Percentiles rank a stretch among this genome's conserved stretches.
phyloP scores from a whole-genome alignment of 2,329 filamentous ascomycete genomes.

The Cercospora beticola region DNA sequence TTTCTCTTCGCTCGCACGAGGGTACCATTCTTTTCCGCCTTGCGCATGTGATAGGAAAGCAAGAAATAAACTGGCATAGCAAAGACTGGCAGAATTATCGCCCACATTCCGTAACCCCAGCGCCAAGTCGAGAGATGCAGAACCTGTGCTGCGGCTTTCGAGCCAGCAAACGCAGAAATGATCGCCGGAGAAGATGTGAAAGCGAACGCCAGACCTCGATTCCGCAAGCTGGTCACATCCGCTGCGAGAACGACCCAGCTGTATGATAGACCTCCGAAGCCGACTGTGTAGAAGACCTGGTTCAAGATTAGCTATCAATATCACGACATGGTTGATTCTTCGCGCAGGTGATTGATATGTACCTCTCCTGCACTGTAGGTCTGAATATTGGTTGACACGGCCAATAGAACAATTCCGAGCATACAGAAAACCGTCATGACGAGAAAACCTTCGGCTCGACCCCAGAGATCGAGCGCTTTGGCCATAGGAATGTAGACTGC shows the following conservation, averaged over 20 bases:
- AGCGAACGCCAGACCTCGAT: not conserved
- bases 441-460: not conserved
- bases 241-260: not conserved
- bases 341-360: rapidly evolving
- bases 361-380: not conserved
- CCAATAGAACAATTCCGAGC: not conserved
- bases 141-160: not conserved
- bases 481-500: not conserved
- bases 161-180: not conserved
- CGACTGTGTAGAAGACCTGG: not conserved
- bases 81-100: not conserved
- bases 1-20: not conserved
- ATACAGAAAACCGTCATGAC: not conserved
- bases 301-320: not conserved
- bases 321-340: not conserved
- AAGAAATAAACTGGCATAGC: not conserved
- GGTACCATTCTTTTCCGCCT: not conserved
- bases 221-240: not conserved
- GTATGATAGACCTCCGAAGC: not conserved
- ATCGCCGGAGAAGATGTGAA: not conserved
- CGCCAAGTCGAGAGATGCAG: not conserved
- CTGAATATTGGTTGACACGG: not conserved
- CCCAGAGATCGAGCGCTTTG: not conserved
- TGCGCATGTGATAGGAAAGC: not conserved
- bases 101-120: not conserved